phyloP scores from a whole-genome alignment of 495 filamentous ascomycete genomes.

The Aspergillus carlsbadensis region DNA sequence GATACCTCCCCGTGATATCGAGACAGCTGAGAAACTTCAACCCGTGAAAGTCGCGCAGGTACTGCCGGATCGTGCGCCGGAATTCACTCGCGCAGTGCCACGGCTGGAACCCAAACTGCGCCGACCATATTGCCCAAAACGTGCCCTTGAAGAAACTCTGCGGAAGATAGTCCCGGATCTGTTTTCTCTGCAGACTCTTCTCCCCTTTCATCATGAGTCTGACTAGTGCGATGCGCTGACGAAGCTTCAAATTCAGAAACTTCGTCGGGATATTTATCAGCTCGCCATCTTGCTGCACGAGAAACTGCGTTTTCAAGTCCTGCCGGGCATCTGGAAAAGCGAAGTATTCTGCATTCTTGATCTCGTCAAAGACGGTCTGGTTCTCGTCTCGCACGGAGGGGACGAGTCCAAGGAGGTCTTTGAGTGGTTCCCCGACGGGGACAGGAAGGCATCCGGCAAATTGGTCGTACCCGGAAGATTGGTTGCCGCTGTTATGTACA shows the following conservation, averaged over 20 bases:
- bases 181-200: neutral
- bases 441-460: conserved; percentile 4
- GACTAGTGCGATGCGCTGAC: neutral
- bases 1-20: conserved; percentile 4
- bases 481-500: neutral
- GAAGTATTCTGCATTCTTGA: neutral
- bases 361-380: neutral
- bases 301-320: neutral
- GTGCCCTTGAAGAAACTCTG: neutral
- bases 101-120: conserved; percentile 9
- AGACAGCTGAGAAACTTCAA: neutral
- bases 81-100: conserved; percentile 2
- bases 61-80: neutral
- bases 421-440: neutral
- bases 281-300: neutral
- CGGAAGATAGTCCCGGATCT: neutral
- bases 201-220: neutral
- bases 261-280: neutral
- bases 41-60: neutral
- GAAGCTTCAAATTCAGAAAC: neutral
- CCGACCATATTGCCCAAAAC: conserved; percentile 4
- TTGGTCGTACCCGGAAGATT: conserved; percentile 1
- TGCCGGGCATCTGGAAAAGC: neutral
- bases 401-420: neutral
- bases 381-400: neutral